Percentiles rank a stretch among this genome's conserved stretches.
phyloP scores from a whole-genome alignment of 78 protist genomes.

The Trichosphaerium sp. region DNA sequence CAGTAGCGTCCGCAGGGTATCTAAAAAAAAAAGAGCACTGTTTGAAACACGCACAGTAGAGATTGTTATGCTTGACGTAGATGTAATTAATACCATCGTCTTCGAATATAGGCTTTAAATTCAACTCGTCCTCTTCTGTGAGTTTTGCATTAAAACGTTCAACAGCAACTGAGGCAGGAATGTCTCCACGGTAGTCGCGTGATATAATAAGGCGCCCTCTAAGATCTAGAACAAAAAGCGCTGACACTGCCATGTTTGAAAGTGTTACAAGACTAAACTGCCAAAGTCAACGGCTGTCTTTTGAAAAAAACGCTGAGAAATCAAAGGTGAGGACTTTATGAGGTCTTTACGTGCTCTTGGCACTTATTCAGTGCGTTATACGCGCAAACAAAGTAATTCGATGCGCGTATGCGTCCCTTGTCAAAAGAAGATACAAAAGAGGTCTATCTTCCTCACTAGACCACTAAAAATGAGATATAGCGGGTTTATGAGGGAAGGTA shows the following conservation, averaged over 20 bases:
- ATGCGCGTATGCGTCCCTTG: too few relatives aligned
- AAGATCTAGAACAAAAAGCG: conserved; percentile 63
- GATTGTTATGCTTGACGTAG: conserved; percentile 76
- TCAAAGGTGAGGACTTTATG: too few relatives aligned
- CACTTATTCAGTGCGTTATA: too few relatives aligned
- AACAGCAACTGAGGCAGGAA: conserved; percentile 51
- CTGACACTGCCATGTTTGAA: conserved; percentile 62
- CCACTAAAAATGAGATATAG: too few relatives aligned
- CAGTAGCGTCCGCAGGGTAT: not conserved
- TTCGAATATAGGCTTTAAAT: conserved; percentile 69
- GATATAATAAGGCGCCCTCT: conserved; percentile 75
- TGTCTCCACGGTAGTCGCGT: conserved; percentile 79
- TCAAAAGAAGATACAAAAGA: too few relatives aligned
- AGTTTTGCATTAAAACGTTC: conserved; percentile 38
- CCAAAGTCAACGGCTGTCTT: too few relatives aligned
- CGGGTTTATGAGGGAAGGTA: too few relatives aligned
- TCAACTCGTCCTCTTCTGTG: conserved; percentile 67
- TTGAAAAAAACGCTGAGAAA: too few relatives aligned
- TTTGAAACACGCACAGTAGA: conserved; percentile 69
- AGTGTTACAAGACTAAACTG: too few relatives aligned
- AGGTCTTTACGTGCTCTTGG: too few relatives aligned
- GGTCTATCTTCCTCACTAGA: too few relatives aligned
- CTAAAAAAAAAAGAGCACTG: not conserved
- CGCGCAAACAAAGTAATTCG: too few relatives aligned
- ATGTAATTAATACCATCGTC: conserved; percentile 73